Evolutionary conservation across 768 basidiomycete species (phyloP), one percentile per base, ranked within the genome.

Genomic region (Rhodosporidiobolus odoratus): DNA sequence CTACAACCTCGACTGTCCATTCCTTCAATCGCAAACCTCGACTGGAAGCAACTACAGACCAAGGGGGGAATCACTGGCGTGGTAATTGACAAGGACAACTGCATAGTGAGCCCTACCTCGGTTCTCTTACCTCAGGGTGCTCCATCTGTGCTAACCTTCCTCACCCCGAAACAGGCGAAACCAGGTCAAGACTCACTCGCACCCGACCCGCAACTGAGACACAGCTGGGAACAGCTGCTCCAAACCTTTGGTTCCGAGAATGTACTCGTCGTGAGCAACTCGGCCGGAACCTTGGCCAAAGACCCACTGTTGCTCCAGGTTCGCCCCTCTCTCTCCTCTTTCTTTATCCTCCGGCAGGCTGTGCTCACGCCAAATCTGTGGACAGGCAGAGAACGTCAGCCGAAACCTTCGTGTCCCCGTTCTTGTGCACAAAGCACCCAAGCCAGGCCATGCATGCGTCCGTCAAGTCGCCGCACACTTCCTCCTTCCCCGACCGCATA

Each of bases 71-170:
- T 91, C 78, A 85, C 86, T 56, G 92, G 90, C n/a, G 90, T 89
- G 5, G 86, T 99, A 2, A 89, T 98, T 75, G 95, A 98, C 84
- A 97, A 98, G 81, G 95, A 99, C 78, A 98, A 99, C 76, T 98
- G 95, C 77, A 81, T 98, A 74, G 95, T 91, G 73, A 37, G 88
- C 41, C 2, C 56, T 6, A 13, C n/a, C 66, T 47, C n/a, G 4
- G 21, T 37, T 25, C 48, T 9, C 50, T 34, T 58, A n/a, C n/a
- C 2, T 6, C 53, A 15, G 30, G 27, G 23, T 32, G 19, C 5
- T 8, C 27, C 41, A 5, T 17, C 41, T 32, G 53, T 50, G 21
- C n/a, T 10, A 32, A 17, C 47, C 8, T 19, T 30, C 50, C 57
- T 2, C 15, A 34, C 34, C 65, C 58, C n/a, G 38, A 19, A 32